Conservation (phyloP, 768 basidiomycete genomes). For the Mycena latifolia region DNA sequence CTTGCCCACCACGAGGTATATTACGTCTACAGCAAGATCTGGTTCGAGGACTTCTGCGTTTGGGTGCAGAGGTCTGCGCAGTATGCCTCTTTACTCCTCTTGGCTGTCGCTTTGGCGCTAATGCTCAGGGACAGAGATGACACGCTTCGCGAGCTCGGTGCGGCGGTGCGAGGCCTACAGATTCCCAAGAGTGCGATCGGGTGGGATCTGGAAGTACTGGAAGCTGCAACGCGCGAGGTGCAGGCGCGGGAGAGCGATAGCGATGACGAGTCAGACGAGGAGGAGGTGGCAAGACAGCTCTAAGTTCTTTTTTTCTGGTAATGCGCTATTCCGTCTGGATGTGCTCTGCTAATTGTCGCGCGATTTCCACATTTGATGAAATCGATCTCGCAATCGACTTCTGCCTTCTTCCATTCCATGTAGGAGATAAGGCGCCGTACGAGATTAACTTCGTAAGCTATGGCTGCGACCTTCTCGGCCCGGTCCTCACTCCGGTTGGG, state of each 20-base stretch:
- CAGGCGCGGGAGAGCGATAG: conserved; percentile 67
- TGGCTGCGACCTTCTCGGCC: no score
- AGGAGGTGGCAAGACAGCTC: conserved; percentile 33
- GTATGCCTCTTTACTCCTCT: conserved; percentile 52
- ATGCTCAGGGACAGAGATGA: conserved; percentile 63
- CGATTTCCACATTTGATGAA: no score
- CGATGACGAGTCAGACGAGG: conserved; percentile 69
- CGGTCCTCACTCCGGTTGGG: no score
- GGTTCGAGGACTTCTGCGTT: conserved; percentile 88
- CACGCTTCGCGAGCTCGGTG: conserved; percentile 59
- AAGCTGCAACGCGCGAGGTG: conserved; percentile 61
- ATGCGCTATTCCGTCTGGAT: not conserved
- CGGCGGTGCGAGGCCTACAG: conserved; percentile 50
- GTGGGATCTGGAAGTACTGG: conserved; percentile 80
- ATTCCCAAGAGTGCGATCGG: conserved; percentile 70
- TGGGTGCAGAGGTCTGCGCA: conserved; percentile 81
- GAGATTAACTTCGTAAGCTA: no score
- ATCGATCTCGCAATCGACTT: no score
- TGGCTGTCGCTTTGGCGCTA: not conserved
- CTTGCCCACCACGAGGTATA: conserved; percentile 89
- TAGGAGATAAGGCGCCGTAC: no score
- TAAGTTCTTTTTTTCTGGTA: conserved; percentile 2
- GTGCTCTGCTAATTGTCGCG: not conserved
- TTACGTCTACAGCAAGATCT: conserved; percentile 89
- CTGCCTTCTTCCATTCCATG: no score